Base-by-base conservation (phyloP, 495 filamentous ascomycete species). In the Lasiosphaeria miniovina region DNA sequence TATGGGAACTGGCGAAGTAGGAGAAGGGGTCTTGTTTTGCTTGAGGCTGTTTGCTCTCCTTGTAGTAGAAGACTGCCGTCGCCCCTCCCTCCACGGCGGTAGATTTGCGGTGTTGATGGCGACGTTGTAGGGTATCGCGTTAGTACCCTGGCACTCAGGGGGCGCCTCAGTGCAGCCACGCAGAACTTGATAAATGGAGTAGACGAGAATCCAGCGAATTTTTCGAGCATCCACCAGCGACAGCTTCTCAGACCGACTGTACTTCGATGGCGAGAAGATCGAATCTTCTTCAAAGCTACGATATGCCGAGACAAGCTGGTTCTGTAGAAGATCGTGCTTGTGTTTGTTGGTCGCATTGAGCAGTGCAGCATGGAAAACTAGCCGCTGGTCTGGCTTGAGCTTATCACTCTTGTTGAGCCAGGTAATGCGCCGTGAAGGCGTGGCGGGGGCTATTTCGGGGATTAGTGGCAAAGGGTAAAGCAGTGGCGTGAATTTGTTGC, bases 121-220 rank as follows among this genome's bases (percentile, higher is more conserved):
- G 15, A 81, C 65, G 61, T 76, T 72, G 64, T 82, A 82, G 6
- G 67, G 65, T 4, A 72, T 69, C 43, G 57, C 64, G 2, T 59
- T 61, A 7, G 62, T 58, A 14, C 70, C 70, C n/a, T 60, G 55
- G n/a, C 80, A 74, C 55, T 77, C 70, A 6, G 66, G 33, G 14
- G 80, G 74, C 0, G 65, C 48, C 8, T 69, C 61, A 4, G 76
- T 75, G 36, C 71, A 82, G 48, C 78, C 81, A 10, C 78, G 80
- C 34, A 90, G 74, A 4, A 84, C 82, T 64, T 92, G 88, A 45
- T 90, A 77, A 12, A 84, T 77, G 34, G 82, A 79, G 60, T 92
- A 92, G 35, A 91, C 78, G 43, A 91, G 65, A 5, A 90, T 77
- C 88, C 88, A 92, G 33, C 88, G 84, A 36, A 86, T 80, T 61